Base-by-base conservation (phyloP, 441 rosid species). In the Jatropha podagrica region DNA sequence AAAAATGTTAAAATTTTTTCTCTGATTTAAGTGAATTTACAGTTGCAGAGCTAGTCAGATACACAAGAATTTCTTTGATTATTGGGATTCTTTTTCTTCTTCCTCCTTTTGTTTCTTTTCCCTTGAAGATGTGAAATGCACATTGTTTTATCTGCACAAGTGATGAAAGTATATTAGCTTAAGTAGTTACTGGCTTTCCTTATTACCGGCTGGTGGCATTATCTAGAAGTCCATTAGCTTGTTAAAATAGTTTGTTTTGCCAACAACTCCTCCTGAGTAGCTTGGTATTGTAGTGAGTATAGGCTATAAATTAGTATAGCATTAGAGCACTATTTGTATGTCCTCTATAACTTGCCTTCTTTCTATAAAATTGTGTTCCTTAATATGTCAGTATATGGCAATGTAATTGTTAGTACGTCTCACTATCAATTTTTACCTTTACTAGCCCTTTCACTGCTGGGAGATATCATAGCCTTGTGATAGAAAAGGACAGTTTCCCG, bases 401-500 rank as follows among this genome's bases (percentile, higher is more conserved):
- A 51, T 51, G 62, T 26, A 32, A 4, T 64, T 46, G 65, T 23
- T 49, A 15, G 23, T 7, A 65, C 52, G 26, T 52, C 48, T 79
- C 37, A 20, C 56, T 58, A 59, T 73, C 38, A 20, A 44, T 69
- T 27, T 66, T 54, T 37, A 20, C 49, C 14, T 75, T 61, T 72
- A 75, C 13, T 86, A 96, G 99, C 82, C 99, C 97, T 54, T 96
- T 96, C 77, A 84, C 86, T 44, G 98, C 91, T 26, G 98, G 97
- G 56, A 88, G 97, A 84, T 92, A 92, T 84, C 99, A 90, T 83
- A 92, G 96, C 84, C 93, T 92, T 40, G 97, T 96, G 80, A 90
- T 96, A 42, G 97, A 92, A 11, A 86, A 86, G 55, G 94, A 93
- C 7, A 81, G 92, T 42, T 94, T 93, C 81, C 97, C 99, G 0